phyloP scores from a whole-genome alignment of 2,329 filamentous ascomycete species.

The Fusarium verticillioides region DNA sequence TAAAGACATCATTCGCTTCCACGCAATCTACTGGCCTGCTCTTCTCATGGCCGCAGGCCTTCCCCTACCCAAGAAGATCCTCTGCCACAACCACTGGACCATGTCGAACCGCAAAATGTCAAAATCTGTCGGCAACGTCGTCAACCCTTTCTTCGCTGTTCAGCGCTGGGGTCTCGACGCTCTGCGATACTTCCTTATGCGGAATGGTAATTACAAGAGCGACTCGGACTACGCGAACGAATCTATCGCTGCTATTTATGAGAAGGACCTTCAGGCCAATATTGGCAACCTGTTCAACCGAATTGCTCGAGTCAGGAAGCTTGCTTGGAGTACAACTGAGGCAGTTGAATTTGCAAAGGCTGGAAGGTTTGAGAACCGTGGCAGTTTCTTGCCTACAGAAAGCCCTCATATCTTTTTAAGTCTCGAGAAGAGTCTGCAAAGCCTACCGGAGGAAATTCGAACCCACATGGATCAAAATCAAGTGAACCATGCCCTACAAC shows the following conservation, averaged over 20 bases:
- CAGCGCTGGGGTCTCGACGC: slow-evolving; percentile 88
- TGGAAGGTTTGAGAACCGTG: slow-evolving; percentile 39
- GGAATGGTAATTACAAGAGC: slow-evolving; percentile 78
- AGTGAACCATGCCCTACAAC: slow-evolving; percentile 71
- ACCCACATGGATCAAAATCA: slow-evolving; percentile 71
- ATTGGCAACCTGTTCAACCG: slow-evolving; percentile 85
- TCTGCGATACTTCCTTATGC: slow-evolving; percentile 88
- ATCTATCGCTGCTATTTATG: slow-evolving; percentile 79
- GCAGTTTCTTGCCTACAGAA: not conserved
- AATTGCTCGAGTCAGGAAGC: slow-evolving; percentile 70
- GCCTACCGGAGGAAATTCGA: slow-evolving; percentile 51
- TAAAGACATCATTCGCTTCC: slow-evolving; percentile 96
- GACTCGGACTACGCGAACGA: slow-evolving; percentile 90
- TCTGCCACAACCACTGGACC: slow-evolving; percentile 96
- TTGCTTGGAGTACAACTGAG: slow-evolving; percentile 70
- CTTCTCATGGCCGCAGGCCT: slow-evolving; percentile 90
- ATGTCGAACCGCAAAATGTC: slow-evolving; percentile 94
- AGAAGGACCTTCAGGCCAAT: slow-evolving; percentile 79
- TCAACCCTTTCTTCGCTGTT: slow-evolving; percentile 92
- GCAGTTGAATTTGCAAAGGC: slow-evolving; percentile 58
- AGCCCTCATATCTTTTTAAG: slow-evolving; percentile 39
- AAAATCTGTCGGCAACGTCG: slow-evolving; percentile 93
- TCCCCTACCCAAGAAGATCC: slow-evolving; percentile 79
- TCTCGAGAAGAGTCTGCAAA: slow-evolving; percentile 42
- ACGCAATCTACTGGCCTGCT: slow-evolving; percentile 98